phyloP scores from a whole-genome alignment of 208 protist species.

The Blastocrithidia nonstop region DNA sequence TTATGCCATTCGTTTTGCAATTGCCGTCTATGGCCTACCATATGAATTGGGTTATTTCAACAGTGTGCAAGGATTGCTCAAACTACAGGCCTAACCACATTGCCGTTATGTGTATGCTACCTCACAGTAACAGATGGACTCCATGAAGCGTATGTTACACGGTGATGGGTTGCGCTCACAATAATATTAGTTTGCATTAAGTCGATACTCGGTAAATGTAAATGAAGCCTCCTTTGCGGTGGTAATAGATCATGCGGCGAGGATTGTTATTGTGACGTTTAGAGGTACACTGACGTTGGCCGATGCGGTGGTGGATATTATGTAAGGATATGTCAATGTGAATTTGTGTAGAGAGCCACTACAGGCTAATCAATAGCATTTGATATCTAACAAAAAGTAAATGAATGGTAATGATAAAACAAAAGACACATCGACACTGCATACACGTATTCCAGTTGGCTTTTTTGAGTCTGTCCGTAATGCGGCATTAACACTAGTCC shows the following conservation, averaged over 20 bases:
- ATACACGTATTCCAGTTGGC: constrained; percentile 38
- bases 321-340: constrained; percentile 39
- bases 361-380: too few relatives aligned
- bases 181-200: constrained; percentile 44
- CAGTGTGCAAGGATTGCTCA: constrained; percentile 15
- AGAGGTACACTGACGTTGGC: constrained; percentile 45
- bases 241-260: constrained; percentile 39
- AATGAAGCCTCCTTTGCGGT: constrained; percentile 34
- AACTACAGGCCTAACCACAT: constrained; percentile 37
- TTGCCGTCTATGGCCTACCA: constrained; percentile 49
- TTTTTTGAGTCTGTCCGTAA: constrained; percentile 39
- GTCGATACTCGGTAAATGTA: constrained; percentile 29
- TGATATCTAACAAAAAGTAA: too few relatives aligned
- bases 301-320: constrained; percentile 36
- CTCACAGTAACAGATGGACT: constrained; percentile 44
- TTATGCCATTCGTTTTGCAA: constrained; percentile 50
- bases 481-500: constrained; percentile 15
- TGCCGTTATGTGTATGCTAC: constrained; percentile 47
- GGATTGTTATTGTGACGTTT: constrained; percentile 53
- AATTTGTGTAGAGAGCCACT: constrained; percentile 12
- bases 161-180: constrained; percentile 19
- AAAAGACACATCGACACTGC: constrained; percentile 6
- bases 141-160: constrained; percentile 63
- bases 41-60: constrained; percentile 72
- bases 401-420: not conserved